These are phyloP conservation scores for Bipolaris zeicola DNA, from an alignment of 2,329 filamentous ascomycete genomes.

Conservation along the genomic window DNA sequence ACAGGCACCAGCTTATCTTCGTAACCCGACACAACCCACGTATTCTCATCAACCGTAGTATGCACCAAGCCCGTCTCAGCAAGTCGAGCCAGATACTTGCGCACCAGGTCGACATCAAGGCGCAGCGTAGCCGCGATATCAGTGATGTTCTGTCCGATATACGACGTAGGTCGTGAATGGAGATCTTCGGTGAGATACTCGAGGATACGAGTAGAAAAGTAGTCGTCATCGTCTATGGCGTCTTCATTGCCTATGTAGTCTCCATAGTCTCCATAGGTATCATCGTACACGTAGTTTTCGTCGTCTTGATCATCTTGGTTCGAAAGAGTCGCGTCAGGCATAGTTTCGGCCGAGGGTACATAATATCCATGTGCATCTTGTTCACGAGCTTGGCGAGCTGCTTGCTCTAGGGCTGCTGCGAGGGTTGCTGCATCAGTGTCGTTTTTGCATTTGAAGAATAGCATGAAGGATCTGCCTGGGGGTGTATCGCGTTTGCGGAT, in stretches of 20 bases:
- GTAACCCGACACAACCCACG: slow-evolving; percentile 23
- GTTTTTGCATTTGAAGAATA: no score
- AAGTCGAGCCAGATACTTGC: slow-evolving; percentile 4
- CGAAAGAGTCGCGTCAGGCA: no score
- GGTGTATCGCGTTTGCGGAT: no score
- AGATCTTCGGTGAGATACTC: slow-evolving; percentile 18
- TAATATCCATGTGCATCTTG: no score
- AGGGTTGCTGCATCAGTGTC: no score
- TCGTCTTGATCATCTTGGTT: no score
- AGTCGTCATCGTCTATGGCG: not conserved
- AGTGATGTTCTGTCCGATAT: slow-evolving; percentile 19
- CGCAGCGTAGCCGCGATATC: slow-evolving; percentile 16
- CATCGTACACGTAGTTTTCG: no score
- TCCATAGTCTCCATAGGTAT: no score
- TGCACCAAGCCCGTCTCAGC: slow-evolving; percentile 14
- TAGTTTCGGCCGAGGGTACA: no score
- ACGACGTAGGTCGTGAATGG: slow-evolving; percentile 21
- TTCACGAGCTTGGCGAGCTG: no score
- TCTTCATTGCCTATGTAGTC: not conserved
- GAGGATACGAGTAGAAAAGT: slow-evolving; percentile 16
- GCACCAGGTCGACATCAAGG: not conserved
- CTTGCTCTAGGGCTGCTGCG: no score
- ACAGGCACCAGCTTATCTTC: not conserved
- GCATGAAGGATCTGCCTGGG: no score
- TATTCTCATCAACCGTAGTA: slow-evolving; percentile 20